A percentile compares a stretch with the other conserved stretches of the same genome.
phyloP scores from a whole-genome alignment of 106 monocot species.

The Dendrobium huoshanense region DNA sequence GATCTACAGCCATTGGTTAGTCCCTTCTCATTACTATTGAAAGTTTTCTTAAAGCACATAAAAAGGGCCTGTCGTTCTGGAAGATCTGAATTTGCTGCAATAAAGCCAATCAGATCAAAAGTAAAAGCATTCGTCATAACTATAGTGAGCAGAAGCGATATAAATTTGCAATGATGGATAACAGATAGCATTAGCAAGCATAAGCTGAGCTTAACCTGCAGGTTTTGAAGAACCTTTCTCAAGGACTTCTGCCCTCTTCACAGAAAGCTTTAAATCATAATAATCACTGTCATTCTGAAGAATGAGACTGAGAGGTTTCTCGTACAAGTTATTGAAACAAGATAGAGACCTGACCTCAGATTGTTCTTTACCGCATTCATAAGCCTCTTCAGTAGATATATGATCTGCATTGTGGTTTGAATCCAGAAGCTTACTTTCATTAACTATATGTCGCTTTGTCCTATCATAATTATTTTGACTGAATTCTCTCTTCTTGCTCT shows the following conservation, averaged over 20 bases:
- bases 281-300: constrained; percentile 7
- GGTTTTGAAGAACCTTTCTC: background rate
- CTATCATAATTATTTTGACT: constrained; percentile 5
- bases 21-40: constrained; percentile 18
- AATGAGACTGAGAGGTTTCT: constrained; percentile 9
- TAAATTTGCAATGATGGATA: background rate
- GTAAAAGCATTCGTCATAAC: background rate
- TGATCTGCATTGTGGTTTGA: background rate
- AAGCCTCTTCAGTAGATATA: constrained; percentile 1
- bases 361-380: constrained; percentile 9
- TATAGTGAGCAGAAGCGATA: constrained; percentile 2
- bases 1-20: background rate
- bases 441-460: background rate
- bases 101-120: background rate
- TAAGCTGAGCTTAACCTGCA: constrained; percentile 16
- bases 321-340: constrained; percentile 1
- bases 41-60: constrained; percentile 30
- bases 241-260: constrained; percentile 7
- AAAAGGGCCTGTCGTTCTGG: constrained; percentile 20
- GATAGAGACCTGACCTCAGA: constrained; percentile 11
- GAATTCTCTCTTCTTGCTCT: constrained; percentile 3
- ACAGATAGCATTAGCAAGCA: background rate
- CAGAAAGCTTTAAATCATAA: constrained; percentile 2
- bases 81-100: constrained; percentile 15
- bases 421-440: constrained; percentile 3